Base-by-base conservation (phyloP, 2,329 filamentous ascomycete species). In the Colletotrichum lindemuthianum region DNA sequence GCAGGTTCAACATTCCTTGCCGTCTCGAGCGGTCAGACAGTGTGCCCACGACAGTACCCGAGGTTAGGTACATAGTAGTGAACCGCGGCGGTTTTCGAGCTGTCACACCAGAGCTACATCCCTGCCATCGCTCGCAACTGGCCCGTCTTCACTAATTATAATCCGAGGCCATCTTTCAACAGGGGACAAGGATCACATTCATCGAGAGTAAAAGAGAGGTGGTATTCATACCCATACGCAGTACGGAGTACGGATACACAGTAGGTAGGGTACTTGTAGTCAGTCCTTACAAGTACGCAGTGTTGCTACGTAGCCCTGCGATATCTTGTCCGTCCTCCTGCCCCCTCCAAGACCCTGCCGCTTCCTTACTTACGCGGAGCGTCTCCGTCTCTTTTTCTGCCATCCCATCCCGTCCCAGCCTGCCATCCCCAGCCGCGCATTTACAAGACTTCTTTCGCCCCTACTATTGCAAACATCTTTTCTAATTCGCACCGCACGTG, bases 81-180 rank as follows among this genome's bases (percentile, higher is more conserved):
- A 43, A n/a, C 24, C 15, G 24, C 36, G 48, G 49, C 55, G 49
- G 24, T 33, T 57, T 48, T 49, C 37, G 54, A 57, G 36, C 36
- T 39, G 54, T 50, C 9, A 56, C 44, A 44, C 61, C 50, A 51
- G 24, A 52, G 58, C 61, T 56, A 40, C 58, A 65, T 65, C 61
- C 61, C 61, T 65, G 57, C 45, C 37, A 61, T 65, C 51, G 45
- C 57, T 55, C 40, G 8, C n/a, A 60, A 59, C 45, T 60, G 57
- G 33, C 51, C 39, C 45, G 44, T 56, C 51, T 51, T 65, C 58
- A 40, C 45, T 44, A 39, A 33, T 8, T 54, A 24, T 24, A 4
- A 24, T 54, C 32, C 39, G 55, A 32, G 39, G 56, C 52, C 55
- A 47, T 44, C 37, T 39, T 11, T 51, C 10, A 47, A 40, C 57